Evolutionary conservation across 2,329 filamentous ascomycete genomes (phyloP).

Genomic region (Colletotrichum magnum): DNA sequence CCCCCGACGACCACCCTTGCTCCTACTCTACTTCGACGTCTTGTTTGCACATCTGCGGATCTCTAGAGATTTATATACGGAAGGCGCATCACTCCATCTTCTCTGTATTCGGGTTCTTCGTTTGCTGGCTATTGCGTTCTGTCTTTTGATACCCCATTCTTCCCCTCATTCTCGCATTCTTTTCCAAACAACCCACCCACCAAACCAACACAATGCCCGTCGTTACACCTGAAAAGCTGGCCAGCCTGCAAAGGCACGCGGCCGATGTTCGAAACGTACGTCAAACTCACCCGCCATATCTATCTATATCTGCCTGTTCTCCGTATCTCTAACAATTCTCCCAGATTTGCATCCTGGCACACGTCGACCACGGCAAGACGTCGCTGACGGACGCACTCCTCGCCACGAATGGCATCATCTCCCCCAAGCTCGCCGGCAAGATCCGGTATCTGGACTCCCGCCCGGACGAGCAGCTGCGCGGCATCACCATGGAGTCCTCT

Average conservation of each 20-base stretch:
- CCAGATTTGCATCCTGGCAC: slow-evolving; percentile 94
- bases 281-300: slow-evolving; percentile 30
- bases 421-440: slow-evolving; percentile 96
- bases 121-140: slow-evolving; percentile 23
- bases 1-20: slow-evolving; percentile 11
- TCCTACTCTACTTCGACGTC: not conserved
- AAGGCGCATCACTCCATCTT: not conserved
- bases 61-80: not conserved
- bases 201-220: slow-evolving; percentile 78
- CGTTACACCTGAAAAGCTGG: slow-evolving; percentile 90
- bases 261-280: slow-evolving; percentile 91
- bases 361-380: slow-evolving; percentile 99
- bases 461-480: slow-evolving; percentile 94
- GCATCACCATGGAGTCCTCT: slow-evolving; percentile 99
- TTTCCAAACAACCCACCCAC: not conserved
- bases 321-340: slow-evolving; percentile 39
- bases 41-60: not conserved
- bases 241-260: slow-evolving; percentile 88
- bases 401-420: slow-evolving; percentile 99
- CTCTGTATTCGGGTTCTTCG: not conserved
- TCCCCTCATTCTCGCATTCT: slow-evolving; percentile 26
- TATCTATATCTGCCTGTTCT: slow-evolving; percentile 35
- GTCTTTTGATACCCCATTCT: slow-evolving; percentile 32
- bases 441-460: slow-evolving; percentile 97
- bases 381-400: slow-evolving; percentile 96